A percentile compares a stretch with the other conserved stretches of the same genome.
Conservation (phyloP, 1,139 yeast genomes). For the Magnusiomyces sp. region DNA sequence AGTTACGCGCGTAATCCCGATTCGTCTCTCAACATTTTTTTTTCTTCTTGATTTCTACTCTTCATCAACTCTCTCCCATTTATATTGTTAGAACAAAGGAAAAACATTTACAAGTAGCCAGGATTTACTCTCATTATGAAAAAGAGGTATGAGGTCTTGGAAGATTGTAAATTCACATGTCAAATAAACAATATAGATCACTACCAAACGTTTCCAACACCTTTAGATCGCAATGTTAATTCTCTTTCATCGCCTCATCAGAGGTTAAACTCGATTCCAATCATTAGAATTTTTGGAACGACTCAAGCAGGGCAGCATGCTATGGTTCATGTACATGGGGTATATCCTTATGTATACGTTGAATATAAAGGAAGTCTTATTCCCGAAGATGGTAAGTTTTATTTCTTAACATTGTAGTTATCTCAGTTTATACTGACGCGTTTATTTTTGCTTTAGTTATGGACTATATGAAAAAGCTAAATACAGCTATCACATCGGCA, state of each 20-base stretch:
- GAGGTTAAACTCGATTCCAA: conserved; percentile 47
- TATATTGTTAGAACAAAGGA: not conserved
- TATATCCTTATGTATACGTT: conserved; percentile 71
- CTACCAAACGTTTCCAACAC: conserved; percentile 45
- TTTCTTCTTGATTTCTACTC: too few relatives aligned
- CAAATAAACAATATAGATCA: conserved; percentile 44
- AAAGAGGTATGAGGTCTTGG: not conserved
- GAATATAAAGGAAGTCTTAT: conserved; percentile 40
- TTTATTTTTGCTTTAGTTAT: conserved; percentile 15
- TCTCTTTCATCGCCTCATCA: conserved; percentile 21
- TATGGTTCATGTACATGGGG: conserved; percentile 72
- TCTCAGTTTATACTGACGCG: too few relatives aligned
- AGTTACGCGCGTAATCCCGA: too few relatives aligned
- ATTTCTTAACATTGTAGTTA: not conserved
- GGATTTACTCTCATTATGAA: not conserved
- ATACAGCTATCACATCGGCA: conserved; percentile 24
- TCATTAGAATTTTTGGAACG: conserved; percentile 69
- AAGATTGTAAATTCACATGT: conserved; percentile 10
- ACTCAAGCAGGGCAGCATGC: conserved; percentile 47
- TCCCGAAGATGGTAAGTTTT: conserved; percentile 17
- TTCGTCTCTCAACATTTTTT: too few relatives aligned
- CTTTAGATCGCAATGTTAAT: conserved; percentile 33
- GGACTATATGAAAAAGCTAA: conserved; percentile 20
- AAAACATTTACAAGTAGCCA: not conserved
- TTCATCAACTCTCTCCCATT: too few relatives aligned